phyloP scores from a whole-genome alignment of 139 green algal species.

The Micractinium sp. region DNA sequence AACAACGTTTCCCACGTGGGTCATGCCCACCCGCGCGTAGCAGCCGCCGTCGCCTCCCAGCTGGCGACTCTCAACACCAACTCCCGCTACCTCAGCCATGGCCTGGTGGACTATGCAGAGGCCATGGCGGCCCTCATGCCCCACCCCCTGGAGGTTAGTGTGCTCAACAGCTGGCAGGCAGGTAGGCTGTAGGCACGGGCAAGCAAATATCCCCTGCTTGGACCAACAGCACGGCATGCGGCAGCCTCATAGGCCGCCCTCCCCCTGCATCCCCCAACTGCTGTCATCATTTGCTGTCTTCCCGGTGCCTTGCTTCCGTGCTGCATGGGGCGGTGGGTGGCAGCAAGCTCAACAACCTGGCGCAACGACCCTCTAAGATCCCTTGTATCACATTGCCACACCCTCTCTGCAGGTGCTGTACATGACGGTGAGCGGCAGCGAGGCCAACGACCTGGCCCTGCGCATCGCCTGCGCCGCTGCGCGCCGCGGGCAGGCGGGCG shows the following conservation, averaged over 20 bases:
- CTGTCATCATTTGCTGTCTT: too few relatives aligned
- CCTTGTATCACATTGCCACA: too few relatives aligned
- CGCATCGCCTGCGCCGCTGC: conserved; percentile 61
- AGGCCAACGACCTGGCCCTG: conserved; percentile 90
- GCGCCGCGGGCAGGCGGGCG: conserved; percentile 16
- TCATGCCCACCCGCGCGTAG: conserved; percentile 78
- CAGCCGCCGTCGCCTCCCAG: conserved; percentile 57
- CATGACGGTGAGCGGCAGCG: conserved; percentile 73
- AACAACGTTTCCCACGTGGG: conserved; percentile 90
- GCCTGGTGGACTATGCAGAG: conserved; percentile 57
- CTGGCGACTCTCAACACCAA: conserved; percentile 78
- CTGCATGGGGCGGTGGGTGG: neutral
- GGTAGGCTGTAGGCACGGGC: too few relatives aligned
- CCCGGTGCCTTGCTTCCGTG: too few relatives aligned
- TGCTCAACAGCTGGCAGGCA: too few relatives aligned
- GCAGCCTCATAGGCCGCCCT: too few relatives aligned
- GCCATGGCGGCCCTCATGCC: conserved; percentile 66
- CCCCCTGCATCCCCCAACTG: too few relatives aligned
- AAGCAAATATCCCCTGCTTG: too few relatives aligned
- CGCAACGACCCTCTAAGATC: too few relatives aligned
- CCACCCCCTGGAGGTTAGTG: conserved; percentile 46
- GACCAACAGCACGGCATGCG: too few relatives aligned
- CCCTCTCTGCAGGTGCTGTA: conserved; percentile 62
- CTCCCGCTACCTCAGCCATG: conserved; percentile 73
- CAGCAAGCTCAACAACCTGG: neutral